phyloP scores from a whole-genome alignment of 257 asterid species.

The Eucommia ulmoides region DNA sequence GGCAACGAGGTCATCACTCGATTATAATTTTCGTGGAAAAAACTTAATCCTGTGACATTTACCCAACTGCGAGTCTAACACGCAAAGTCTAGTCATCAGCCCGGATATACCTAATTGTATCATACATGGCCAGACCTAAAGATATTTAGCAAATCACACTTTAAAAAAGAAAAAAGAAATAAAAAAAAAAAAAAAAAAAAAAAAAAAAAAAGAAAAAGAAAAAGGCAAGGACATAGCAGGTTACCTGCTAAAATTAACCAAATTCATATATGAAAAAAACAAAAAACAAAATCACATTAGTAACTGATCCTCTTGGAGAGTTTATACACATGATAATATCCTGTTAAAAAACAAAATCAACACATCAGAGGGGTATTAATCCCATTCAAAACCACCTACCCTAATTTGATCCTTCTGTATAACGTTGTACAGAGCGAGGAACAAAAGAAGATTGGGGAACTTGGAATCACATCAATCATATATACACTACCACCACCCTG shows the following conservation, averaged over 20 bases:
- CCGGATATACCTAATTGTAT: constrained; percentile 81
- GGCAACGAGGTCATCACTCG: too few relatives aligned
- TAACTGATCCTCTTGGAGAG: constrained; percentile 97
- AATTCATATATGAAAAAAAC: neutral
- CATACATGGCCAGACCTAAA: constrained; percentile 82
- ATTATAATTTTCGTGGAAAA: too few relatives aligned
- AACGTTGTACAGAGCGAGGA: too few relatives aligned
- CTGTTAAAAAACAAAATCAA: constrained; percentile 31
- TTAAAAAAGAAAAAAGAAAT: too few relatives aligned
- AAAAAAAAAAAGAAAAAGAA: too few relatives aligned
- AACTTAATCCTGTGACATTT: too few relatives aligned
- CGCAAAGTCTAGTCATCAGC: constrained; percentile 94
- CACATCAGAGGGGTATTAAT: neutral
- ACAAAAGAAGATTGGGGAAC: too few relatives aligned
- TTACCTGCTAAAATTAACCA: neutral
- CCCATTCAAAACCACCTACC: too few relatives aligned
- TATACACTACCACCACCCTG: too few relatives aligned
- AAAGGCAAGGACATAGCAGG: constrained; percentile 8
- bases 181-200: too few relatives aligned
- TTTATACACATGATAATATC: constrained; percentile 94
- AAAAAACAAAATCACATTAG: constrained; percentile 50
- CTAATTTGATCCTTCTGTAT: too few relatives aligned
- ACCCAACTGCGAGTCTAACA: constrained; percentile 94
- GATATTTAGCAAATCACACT: constrained; percentile 9
- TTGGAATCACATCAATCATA: too few relatives aligned